These are phyloP conservation scores for Begonia fuchsioides DNA, from an alignment of 306 rosid species.

Conservation along the genomic window DNA sequence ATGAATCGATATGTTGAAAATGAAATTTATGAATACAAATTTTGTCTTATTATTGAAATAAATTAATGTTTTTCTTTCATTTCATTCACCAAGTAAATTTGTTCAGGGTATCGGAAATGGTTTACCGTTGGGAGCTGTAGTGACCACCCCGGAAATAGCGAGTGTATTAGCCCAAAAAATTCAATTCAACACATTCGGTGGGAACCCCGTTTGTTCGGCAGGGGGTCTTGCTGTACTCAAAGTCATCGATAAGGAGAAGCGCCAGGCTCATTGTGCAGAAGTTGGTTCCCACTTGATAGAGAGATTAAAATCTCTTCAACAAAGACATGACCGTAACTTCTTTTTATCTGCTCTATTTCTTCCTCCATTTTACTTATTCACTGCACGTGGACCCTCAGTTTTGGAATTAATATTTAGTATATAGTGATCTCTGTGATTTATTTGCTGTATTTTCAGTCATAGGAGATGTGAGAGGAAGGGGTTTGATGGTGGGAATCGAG, in stretches of 20 bases:
- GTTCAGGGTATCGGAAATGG: conserved; percentile 91
- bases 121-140: conserved; percentile 81
- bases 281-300: conserved; percentile 71
- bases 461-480: conserved; percentile 81
- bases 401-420: not conserved
- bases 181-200: conserved; percentile 78
- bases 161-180: conserved; percentile 61
- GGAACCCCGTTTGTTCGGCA: conserved; percentile 88
- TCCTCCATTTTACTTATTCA: too few relatives aligned
- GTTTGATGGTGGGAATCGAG: conserved; percentile 78
- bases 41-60: too few relatives aligned
- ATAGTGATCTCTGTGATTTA: not conserved
- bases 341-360: conserved; percentile 7
- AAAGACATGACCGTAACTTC: conserved; percentile 52
- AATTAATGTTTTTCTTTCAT: not conserved
- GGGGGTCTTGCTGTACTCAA: conserved; percentile 83
- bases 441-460: conserved; percentile 23
- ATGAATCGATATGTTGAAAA: too few relatives aligned
- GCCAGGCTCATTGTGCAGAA: conserved; percentile 59
- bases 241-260: conserved; percentile 79
- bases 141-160: conserved; percentile 88
- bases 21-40: too few relatives aligned
- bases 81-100: conserved; percentile 4
- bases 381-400: not conserved
- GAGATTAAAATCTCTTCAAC: conserved; percentile 57